Conservation (phyloP, 108 stramenopile genomes). For the Parietichytrium sp. region DNA sequence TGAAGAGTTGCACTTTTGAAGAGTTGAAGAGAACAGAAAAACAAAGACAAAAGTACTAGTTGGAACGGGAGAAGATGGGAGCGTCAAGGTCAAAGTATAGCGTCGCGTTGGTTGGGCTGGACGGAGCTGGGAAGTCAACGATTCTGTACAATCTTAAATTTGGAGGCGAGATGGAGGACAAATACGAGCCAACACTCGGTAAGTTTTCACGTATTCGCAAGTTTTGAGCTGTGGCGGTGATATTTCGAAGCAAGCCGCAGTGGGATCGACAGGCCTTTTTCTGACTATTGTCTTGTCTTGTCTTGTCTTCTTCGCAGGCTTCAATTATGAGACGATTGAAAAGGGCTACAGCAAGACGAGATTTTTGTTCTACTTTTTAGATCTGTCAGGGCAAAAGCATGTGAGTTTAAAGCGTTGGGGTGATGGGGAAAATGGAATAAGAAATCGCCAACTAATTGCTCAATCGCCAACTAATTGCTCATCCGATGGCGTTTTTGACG, state of each 20-base stretch:
- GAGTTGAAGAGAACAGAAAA: too few relatives aligned
- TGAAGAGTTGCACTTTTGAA: too few relatives aligned
- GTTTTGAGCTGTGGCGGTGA: too few relatives aligned
- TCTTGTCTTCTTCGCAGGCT: background rate
- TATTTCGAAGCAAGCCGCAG: too few relatives aligned
- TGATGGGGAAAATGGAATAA: too few relatives aligned
- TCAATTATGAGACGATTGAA: conserved; percentile 1
- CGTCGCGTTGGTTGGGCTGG: conserved; percentile 23
- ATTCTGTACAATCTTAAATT: background rate
- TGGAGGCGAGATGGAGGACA: too few relatives aligned
- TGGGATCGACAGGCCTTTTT: too few relatives aligned
- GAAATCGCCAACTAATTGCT: too few relatives aligned
- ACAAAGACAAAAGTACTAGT: too few relatives aligned
- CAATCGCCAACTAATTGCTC: too few relatives aligned
- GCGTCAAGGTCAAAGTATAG: conserved; percentile 29
- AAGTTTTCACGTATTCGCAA: background rate
- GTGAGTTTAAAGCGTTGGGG: background rate
- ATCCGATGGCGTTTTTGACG: too few relatives aligned
- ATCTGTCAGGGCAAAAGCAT: background rate
- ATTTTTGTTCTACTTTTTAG: conserved; percentile 10
- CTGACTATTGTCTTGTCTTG: too few relatives aligned
- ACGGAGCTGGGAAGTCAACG: background rate
- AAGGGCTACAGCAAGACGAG: background rate
- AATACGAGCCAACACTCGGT: background rate
- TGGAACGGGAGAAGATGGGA: background rate